phyloP scores from a whole-genome alignment of 805 yeast genomes.

The Kluyveromyces aestuarii region DNA sequence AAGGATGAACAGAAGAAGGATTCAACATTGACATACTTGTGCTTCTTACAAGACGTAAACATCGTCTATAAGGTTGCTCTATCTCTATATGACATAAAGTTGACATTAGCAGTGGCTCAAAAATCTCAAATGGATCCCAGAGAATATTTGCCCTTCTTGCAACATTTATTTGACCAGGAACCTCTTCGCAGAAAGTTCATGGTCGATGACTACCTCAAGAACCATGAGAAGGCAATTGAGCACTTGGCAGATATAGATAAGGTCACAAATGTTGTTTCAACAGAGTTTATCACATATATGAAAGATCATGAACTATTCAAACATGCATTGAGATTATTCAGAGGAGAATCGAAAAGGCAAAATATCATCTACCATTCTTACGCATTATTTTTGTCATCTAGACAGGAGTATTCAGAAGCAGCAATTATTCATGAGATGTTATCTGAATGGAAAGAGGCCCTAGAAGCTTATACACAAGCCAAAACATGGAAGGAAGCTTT shows the following conservation, averaged over 20 bases:
- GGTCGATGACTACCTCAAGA: conserved; percentile 72
- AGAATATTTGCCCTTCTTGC: conserved; percentile 89
- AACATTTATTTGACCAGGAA: conserved; percentile 59
- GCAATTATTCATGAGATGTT: conserved; percentile 71
- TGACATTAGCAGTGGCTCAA: conserved; percentile 82
- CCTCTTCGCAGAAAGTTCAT: conserved; percentile 60
- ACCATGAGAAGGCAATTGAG: conserved; percentile 55
- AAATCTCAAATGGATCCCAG: conserved; percentile 97
- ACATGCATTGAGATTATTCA: conserved; percentile 55
- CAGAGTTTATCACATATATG: conserved; percentile 62
- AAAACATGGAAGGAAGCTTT: conserved; percentile 84
- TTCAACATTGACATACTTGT: conserved; percentile 67
- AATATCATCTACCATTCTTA: conserved; percentile 45
- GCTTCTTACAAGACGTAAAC: conserved; percentile 87
- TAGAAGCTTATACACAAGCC: conserved; percentile 59
- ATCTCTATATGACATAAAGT: conserved; percentile 70
- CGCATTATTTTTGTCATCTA: conserved; percentile 52
- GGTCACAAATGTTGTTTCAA: conserved; percentile 28
- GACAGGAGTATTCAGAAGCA: conserved; percentile 60
- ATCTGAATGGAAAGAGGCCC: conserved; percentile 46
- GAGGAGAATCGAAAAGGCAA: conserved; percentile 46
- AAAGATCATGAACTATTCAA: conserved; percentile 61
- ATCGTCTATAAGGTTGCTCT: conserved; percentile 70
- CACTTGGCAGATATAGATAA: conserved; percentile 46
- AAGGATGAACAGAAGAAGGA: conserved; percentile 43